phyloP scores from a whole-genome alignment of 2,329 filamentous ascomycete genomes.

The Fusarium acutatum region DNA sequence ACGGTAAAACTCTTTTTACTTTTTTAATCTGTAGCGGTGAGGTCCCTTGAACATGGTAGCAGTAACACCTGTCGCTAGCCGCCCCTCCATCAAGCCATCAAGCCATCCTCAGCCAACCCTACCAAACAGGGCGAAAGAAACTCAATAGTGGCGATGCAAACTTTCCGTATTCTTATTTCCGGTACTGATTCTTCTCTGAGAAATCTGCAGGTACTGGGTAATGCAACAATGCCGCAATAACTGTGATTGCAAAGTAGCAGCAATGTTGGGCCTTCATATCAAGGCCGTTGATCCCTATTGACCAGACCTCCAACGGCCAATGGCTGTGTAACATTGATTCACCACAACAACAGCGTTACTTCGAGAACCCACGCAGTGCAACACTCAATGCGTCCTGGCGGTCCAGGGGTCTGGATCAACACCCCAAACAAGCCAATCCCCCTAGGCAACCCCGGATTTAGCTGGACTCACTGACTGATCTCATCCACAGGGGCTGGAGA shows the following conservation, averaged over 20 bases:
- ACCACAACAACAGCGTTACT: constrained; percentile 24
- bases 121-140: not conserved
- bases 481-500: constrained; percentile 16
- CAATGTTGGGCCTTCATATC: not conserved
- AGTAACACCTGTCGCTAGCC: constrained; percentile 15
- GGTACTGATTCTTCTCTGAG: not conserved
- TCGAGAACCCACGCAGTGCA: not conserved
- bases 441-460: constrained; percentile 29
- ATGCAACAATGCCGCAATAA: not conserved
- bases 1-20: not conserved
- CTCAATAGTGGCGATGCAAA: constrained; percentile 12
- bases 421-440: not conserved
- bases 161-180: constrained; percentile 5
- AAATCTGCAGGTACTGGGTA: not conserved
- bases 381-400: not conserved
- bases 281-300: not conserved
- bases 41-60: not conserved
- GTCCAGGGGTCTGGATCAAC: not conserved
- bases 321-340: constrained; percentile 1
- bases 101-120: not conserved
- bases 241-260: not conserved
- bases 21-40: constrained; percentile 20
- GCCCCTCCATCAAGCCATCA: constrained; percentile 13
- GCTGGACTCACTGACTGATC: constrained; percentile 5
- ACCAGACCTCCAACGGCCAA: not conserved